Evolutionary conservation across 2,329 filamentous ascomycete genomes (phyloP).

Genomic region (Fonsecaea nubica): DNA sequence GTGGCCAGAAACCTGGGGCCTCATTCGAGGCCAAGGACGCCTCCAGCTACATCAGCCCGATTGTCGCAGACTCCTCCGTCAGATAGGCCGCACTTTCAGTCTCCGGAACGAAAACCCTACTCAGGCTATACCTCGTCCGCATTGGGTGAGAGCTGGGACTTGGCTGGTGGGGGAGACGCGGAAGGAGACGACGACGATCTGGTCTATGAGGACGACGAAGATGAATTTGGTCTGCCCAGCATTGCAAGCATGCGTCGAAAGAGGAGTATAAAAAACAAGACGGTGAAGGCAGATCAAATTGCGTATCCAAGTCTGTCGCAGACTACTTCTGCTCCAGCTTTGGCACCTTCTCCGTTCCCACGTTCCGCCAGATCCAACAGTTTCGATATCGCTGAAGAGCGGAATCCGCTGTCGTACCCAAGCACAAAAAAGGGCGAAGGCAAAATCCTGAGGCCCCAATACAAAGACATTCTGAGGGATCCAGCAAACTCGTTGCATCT

Average conservation of each 20-base stretch:
- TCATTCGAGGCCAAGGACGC: slow-evolving; percentile 44
- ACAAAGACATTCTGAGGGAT: slow-evolving; percentile 88
- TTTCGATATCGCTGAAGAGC: slow-evolving; percentile 91
- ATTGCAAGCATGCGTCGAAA: slow-evolving; percentile 88
- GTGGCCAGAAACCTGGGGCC: slow-evolving; percentile 32
- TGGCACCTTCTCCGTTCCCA: slow-evolving; percentile 30
- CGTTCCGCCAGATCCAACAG: slow-evolving; percentile 73
- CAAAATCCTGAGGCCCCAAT: slow-evolving; percentile 95
- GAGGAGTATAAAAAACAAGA: slow-evolving; percentile 53
- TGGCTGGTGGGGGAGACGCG: slow-evolving; percentile 69
- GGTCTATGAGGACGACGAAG: slow-evolving; percentile 83
- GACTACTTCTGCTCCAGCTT: slow-evolving; percentile 30
- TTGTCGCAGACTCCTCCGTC: slow-evolving; percentile 30
- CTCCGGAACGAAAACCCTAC: slow-evolving; percentile 36
- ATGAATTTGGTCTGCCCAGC: slow-evolving; percentile 94
- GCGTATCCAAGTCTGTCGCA: slow-evolving; percentile 32
- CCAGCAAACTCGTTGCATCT: slow-evolving; percentile 94
- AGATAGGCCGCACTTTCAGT: slow-evolving; percentile 34
- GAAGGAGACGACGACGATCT: slow-evolving; percentile 73
- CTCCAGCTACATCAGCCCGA: slow-evolving; percentile 37
- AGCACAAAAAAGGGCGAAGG: slow-evolving; percentile 87
- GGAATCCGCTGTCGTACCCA: slow-evolving; percentile 81
- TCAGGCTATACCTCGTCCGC: slow-evolving; percentile 67
- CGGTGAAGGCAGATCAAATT: slow-evolving; percentile 22
- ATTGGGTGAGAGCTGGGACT: slow-evolving; percentile 75